Evolutionary conservation across 176 grass and related monocot genomes (phyloP), one percentile per base, ranked within the genome.

Genomic region (Zizania latifolia): DNA sequence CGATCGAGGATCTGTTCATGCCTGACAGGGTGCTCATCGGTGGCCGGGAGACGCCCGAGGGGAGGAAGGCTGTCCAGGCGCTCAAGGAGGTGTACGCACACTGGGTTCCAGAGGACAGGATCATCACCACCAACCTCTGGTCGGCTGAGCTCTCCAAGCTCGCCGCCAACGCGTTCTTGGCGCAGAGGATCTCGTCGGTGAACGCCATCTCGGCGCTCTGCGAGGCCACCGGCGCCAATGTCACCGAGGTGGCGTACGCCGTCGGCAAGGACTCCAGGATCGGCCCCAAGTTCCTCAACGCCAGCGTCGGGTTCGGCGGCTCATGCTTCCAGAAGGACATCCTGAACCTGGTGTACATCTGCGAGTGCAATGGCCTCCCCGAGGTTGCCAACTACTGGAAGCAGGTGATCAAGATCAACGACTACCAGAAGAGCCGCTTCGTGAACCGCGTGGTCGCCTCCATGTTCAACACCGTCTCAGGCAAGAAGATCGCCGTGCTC

Each of bases 351-450:
- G 89, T 96, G 55, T 96, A 96, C 86, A 96, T 96, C 71, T 96
- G 92, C 8, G 92, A 96, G 80, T 96, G 92, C 86, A 96, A 96
- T 13, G 92, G 92, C 76, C 82, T 96, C 28, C 92, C 92, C 0
- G 92, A 96, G 69, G 92, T 96, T 30, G 89, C 92, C 6, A 92
- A 89, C 89, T 96, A 96, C 77, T 96, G 92, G 92, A 96, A 96
- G 84, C 89, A 96, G 81, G 92, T 96, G 57, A 96, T 96, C 83
- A 96, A 96, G 92, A 96, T 96, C 86, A 96, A 96, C 32, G 92
- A 96, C 82, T 96, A 96, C 77, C 92, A 96, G 77, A 96, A 96
- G 83, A 89, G 86, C 86, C 77, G 92, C 69, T 92, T 96, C 12
- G 92, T 96, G n/a, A 96, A 92, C 86, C 89, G 92, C 1, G 89